Evolutionary conservation across 148 eudicot species (phyloP), one percentile per base, ranked within the genome.

Genomic region (Euryodendron excelsum): DNA sequence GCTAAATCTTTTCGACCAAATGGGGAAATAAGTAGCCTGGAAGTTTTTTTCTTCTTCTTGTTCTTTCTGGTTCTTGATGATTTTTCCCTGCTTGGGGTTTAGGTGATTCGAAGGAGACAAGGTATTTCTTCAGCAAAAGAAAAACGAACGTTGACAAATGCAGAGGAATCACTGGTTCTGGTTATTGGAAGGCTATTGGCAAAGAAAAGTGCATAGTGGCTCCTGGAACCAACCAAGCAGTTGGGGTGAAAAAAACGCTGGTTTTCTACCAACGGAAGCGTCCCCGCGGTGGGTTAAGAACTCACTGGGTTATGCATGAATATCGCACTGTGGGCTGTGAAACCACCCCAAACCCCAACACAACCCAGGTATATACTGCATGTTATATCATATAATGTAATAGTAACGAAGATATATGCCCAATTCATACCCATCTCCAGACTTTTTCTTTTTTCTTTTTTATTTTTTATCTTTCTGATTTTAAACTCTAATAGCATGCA

Each of bases 31-130:
- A 41, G 5, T 41, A 41, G 45, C 45, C 45, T 41, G 45, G 45
- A 41, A 41, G 45, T 41, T 25, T 28, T 2, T 58, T 23, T 58
- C 7, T 39, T 20, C 20, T 58, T 58, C 20, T 58, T 1, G 2
- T 58, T 23, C 27, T 25, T 23, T 3, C 27, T 39, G 44, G 3
- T 39, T 28, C 33, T 12, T 34, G 14, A 25, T 7, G 59, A 33
- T 20, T 23, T 33, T 56, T 37, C 21, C 0, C n/a, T 13, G 25
- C 48, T n/a, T n/a, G n/a, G 30, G 11, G 48, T 75, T 31, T 65
- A 76, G 93, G 93, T 79, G 87, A 85, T 82, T 33, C 47, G 61
- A 65, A 63, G 76, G 88, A 90, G 79, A 88, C 82, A 75, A 90
- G 87, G 82, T 86, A 81, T 67, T 89, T 80, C 80, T 89, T 89